Percentiles rank a stretch among this genome's conserved stretches.
These are phyloP conservation scores for Neurospora terricola DNA, from an alignment of 495 filamentous ascomycete genomes.

Conservation along the genomic window DNA sequence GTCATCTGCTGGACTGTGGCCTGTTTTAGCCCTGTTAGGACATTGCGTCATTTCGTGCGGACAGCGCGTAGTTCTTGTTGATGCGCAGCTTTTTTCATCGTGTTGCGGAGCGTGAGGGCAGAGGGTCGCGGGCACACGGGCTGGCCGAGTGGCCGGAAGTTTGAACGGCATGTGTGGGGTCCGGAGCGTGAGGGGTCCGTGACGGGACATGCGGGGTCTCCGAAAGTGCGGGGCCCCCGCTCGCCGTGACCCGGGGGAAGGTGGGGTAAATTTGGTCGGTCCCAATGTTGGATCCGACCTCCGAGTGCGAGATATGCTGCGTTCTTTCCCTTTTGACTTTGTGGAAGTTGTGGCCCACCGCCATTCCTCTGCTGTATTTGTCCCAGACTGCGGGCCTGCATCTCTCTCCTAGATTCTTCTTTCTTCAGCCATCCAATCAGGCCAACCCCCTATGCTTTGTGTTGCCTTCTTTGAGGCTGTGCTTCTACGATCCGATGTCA, in stretches of 20 bases:
- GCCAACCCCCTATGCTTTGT: too few species aligned
- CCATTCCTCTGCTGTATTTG: too few species aligned
- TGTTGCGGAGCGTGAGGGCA: not conserved
- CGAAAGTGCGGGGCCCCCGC: not conserved
- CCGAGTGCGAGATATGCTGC: not conserved
- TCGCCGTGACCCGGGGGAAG: not conserved
- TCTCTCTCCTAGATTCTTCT: too few species aligned
- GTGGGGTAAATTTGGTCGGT: not conserved
- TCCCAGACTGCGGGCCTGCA: too few species aligned
- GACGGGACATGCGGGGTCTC: not conserved
- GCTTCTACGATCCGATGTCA: not conserved
- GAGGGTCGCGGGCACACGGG: not conserved
- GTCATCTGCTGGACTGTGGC: not conserved
- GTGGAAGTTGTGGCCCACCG: too few species aligned
- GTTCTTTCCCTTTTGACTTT: not conserved
- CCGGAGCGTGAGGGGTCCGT: not conserved
- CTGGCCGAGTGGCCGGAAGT: not conserved
- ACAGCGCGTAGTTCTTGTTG: not conserved
- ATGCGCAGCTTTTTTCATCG: not conserved
- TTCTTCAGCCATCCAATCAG: too few species aligned
- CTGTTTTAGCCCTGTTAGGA: not conserved
- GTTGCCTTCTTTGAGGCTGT: too few species aligned
- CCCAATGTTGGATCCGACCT: not conserved
- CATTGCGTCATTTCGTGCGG: not conserved
- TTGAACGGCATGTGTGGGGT: not conserved